A percentile compares a stretch with the other conserved stretches of the same genome.
These are phyloP conservation scores for Russula sp. DNA, from an alignment of 768 basidiomycete species.

Conservation along the genomic window DNA sequence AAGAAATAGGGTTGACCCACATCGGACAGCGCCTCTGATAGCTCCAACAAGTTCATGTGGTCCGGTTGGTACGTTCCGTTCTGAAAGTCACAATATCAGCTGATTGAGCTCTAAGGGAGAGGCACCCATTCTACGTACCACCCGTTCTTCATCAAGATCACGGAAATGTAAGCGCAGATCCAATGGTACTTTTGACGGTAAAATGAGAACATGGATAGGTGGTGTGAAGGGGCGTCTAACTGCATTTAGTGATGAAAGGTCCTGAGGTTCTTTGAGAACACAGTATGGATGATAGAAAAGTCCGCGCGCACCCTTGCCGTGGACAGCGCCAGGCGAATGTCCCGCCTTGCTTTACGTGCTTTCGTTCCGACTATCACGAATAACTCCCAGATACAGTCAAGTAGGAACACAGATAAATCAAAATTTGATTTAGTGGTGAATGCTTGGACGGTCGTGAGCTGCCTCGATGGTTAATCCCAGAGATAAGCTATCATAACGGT, in stretches of 20 bases:
- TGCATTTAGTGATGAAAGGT: constrained; percentile 52
- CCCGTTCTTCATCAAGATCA: constrained; percentile 57
- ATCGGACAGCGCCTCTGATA: constrained; percentile 54
- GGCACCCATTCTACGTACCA: constrained; percentile 45
- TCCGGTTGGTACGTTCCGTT: constrained; percentile 54
- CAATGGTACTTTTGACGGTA: constrained; percentile 71
- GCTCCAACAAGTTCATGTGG: constrained; percentile 74
- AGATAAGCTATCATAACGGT: neutral
- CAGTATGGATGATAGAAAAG: constrained; percentile 1
- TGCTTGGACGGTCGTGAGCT: constrained; percentile 50
- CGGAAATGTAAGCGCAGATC: constrained; percentile 69
- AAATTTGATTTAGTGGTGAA: constrained; percentile 42
- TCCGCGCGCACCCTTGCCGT: constrained; percentile 50
- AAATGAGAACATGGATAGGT: constrained; percentile 65
- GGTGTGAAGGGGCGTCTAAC: constrained; percentile 63
- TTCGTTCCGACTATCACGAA: constrained; percentile 69
- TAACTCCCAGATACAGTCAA: constrained; percentile 78
- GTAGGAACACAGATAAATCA: constrained; percentile 53
- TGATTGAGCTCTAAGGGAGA: neutral
- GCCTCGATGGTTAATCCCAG: constrained; percentile 16
- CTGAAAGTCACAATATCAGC: constrained; percentile 29
- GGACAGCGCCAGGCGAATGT: constrained; percentile 61
- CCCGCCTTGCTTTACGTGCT: constrained; percentile 56
- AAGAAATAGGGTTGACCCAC: constrained; percentile 41
- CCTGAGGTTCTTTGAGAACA: constrained; percentile 40